Evolutionary conservation across 768 basidiomycete species (phyloP).

Genomic region (Serendipita indica): DNA sequence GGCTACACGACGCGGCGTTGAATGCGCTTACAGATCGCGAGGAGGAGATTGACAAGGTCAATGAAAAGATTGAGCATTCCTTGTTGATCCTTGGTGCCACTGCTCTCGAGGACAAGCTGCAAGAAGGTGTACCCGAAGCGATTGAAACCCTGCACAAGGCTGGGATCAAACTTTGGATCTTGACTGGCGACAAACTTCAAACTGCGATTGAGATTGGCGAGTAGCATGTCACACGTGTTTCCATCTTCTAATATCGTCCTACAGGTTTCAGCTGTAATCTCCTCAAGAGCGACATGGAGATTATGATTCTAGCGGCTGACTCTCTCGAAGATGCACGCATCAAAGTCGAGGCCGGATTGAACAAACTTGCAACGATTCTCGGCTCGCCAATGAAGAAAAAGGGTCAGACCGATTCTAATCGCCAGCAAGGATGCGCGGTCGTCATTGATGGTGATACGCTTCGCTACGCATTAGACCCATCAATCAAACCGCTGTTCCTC

Average conservation of each 20-base stretch:
- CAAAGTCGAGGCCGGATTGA: slow-evolving; percentile 83
- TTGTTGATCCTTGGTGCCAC: slow-evolving; percentile 84
- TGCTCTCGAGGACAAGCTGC: slow-evolving; percentile 91
- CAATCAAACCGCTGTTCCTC: slow-evolving; percentile 75
- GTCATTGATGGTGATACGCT: slow-evolving; percentile 96
- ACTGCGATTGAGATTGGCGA: slow-evolving; percentile 91
- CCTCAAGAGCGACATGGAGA: slow-evolving; percentile 84
- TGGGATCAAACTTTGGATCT: slow-evolving; percentile 96
- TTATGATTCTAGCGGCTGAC: slow-evolving; percentile 92
- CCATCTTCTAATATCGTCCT: background rate
- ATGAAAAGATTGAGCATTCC: slow-evolving; percentile 67
- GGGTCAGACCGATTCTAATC: slow-evolving; percentile 10
- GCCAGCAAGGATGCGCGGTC: slow-evolving; percentile 60
- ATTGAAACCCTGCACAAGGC: slow-evolving; percentile 84
- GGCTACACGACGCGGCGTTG: slow-evolving; percentile 69
- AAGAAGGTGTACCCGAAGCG: slow-evolving; percentile 92
- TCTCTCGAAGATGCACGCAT: slow-evolving; percentile 54
- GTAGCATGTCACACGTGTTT: slow-evolving; percentile 9
- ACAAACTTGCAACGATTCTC: slow-evolving; percentile 80
- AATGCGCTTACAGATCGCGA: slow-evolving; percentile 67
- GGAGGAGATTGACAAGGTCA: slow-evolving; percentile 81
- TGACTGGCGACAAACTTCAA: slow-evolving; percentile 94
- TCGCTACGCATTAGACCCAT: slow-evolving; percentile 57
- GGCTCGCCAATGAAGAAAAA: slow-evolving; percentile 43
- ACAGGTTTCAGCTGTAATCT: slow-evolving; percentile 82